Evolutionary conservation across 1,284 basidiomycete species (phyloP), one percentile per base, ranked within the genome.

Genomic region (Naganishia sp.): DNA sequence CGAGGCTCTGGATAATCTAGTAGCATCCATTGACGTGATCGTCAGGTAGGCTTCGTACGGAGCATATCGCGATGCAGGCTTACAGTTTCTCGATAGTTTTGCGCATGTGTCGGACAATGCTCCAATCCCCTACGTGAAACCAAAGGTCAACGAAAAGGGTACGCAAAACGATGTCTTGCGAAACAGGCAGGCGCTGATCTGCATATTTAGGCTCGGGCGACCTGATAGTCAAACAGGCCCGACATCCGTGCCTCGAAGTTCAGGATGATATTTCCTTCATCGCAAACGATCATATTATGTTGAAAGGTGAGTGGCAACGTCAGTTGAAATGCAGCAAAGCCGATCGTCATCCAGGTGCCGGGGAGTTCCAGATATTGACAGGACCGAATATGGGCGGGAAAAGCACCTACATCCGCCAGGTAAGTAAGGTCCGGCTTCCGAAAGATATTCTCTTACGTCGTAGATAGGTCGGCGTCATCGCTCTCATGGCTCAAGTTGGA

Each of bases 361-460:
- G 77, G 70, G 82, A 82, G 68, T 82, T 83, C 71, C 75, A 78
- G 65, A 81, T 81, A 70, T 74, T 81, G 68, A 75, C 93, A 31
- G 94, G 94, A 6, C 94, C 94, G 0, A 96, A 97, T 79, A 96
- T 95, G 90, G 94, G 94, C 65, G 94, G 94, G 69, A 96, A 95
- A 80, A 92, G 89, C 66, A 94, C 92, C 0, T 95, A 92, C 75
- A 94, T 95, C 72, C 88, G 92, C 50, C 89, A 91, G 79, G 85
- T 85, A 55, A 61, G 52, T 16, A 4, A 18, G 43, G 18, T 53
- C n/a, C 21, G 18, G 39, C 31, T 18, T 48, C n/a, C 0, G 28
- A 43, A 36, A 0, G 13, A 39, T 13, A 9, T 13, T 9, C 9
- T 39, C 36, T 45, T 57, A 16, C 9, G 60, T 73, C 16, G 73